Evolutionary conservation across 2,329 filamentous ascomycete genomes (phyloP), one percentile per base, ranked within the genome.

Genomic region (Alternaria sp.): DNA sequence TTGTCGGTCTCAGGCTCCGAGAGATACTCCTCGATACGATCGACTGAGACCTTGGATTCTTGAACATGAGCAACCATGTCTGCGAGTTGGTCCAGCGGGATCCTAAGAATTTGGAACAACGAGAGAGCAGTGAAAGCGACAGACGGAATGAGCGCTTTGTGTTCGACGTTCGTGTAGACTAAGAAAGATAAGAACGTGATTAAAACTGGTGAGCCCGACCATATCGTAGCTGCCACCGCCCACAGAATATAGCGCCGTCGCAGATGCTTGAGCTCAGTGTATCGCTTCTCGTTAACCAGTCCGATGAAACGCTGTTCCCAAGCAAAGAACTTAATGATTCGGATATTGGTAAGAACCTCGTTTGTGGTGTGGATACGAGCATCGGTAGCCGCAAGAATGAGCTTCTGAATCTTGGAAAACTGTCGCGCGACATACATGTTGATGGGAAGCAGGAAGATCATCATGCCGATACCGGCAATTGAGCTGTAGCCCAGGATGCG

Each of bases 11-110:
- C 95, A 8, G 95, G 93, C 76, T 99, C 95, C 59, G 86, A 89
- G 43, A 99, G 80, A 72, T 97, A 99, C 70, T 97, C 92, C 74
- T 99, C 94, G 8, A 99, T 92, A 83, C 95, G 94, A 74, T 97
- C 94, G 53, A 99, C 89, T 0, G 95, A 99, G 20, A 99, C 94
- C 81, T 97, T 97, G 25, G 94, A 92, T 80, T 99, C 95, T 81
- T 97, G 93, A 4, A 99, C 94, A 80, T 98, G 95, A 11, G 95
- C 95, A 74, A 98, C 91, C 95, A 99, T 99, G 79, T 99, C 95
- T 52, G 95, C 95, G 55, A 99, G 86, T 80, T 98, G 94, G 78
- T 99, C 95, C 46, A 99, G 84, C 5, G 95, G 95, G 54, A 97
- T 92, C 49, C 95, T 90, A 14, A 99, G 88, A 41, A 99, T 88